Evolutionary conservation across 768 basidiomycete genomes (phyloP), one percentile per base, ranked within the genome.

Genomic region (Boletus vermiculosoides): DNA sequence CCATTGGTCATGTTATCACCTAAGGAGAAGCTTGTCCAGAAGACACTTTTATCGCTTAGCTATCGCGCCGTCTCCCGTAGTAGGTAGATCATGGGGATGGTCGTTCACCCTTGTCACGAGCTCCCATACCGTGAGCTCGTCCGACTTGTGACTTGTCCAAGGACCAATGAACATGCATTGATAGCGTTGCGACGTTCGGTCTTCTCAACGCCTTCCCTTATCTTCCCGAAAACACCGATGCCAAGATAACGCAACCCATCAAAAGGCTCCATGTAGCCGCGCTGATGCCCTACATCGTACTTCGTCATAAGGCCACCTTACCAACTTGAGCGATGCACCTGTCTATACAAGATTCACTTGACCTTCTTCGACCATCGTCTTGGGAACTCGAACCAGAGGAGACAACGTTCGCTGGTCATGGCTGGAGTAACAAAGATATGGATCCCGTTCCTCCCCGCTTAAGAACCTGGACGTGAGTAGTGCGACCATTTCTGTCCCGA

Each of bases 341-440:
- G 39, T 55, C 55, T 37, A 34, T 23, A 2, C 61, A 54, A 40
- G 13, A 36, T 42, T 45, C 18, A 28, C 11, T 51, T 5, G 22
- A 45, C 41, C 18, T 66, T 16, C 10, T 69, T 50, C 66, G 54
- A 28, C 65, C 66, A 11, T 63, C 66, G 9, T 30, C 58, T 15
- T 67, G 66, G 66, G 57, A 34, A 1, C 58, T 65, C 5, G 62
- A 60, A 44, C 64, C 41, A 18, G 65, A 65, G 34, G 5, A 68
- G 44, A 79, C 79, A 22, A 80, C 78, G 25, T 84, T 86, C 63
- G 87, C 84, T 5, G 80, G 83, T 45, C 77, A 78, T 58, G 75
- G 77, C 67, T 88, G 86, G 86, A 78, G 76, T 59, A 91, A 91
- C 70, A 80, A 80, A 61, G 89, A 90, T 63, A 89, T 90, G 86